A percentile compares a stretch with the other conserved stretches of the same genome.
Evolutionary conservation across 768 basidiomycete species (phyloP).

Genomic region (Tricholoma terreum): DNA sequence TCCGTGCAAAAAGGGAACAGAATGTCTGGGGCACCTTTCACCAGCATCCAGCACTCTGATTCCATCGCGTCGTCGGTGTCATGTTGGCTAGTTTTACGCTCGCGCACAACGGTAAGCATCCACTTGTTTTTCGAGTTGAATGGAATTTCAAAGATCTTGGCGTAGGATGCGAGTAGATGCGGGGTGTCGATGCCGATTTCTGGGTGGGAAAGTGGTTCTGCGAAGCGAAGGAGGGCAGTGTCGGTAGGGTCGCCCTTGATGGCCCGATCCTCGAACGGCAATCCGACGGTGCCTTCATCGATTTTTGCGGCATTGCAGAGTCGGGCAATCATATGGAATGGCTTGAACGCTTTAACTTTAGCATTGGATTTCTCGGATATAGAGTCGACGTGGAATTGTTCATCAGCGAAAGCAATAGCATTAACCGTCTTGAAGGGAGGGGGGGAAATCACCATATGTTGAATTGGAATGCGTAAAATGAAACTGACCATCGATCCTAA

Average conservation of each 20-base stretch:
- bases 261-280: constrained; percentile 15
- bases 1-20: constrained; percentile 39
- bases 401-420: not conserved
- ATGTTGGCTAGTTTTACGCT: not conserved
- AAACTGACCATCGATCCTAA: constrained; percentile 41
- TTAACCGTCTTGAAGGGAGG: not conserved
- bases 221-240: constrained; percentile 53
- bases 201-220: constrained; percentile 30
- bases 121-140: constrained; percentile 1
- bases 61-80: not conserved
- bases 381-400: not conserved
- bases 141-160: not conserved
- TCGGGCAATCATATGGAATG: constrained; percentile 38
- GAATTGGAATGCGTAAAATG: not conserved
- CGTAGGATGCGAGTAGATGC: not conserved
- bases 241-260: constrained; percentile 58
- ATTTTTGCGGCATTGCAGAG: constrained; percentile 45
- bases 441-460: not conserved
- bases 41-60: constrained; percentile 3
- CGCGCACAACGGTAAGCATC: not conserved
- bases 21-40: constrained; percentile 47
- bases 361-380: constrained; percentile 4
- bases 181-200: constrained; percentile 4
- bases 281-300: constrained; percentile 22
- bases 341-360: constrained; percentile 21